These are phyloP conservation scores for Claviceps sp. DNA, from an alignment of 2,329 filamentous ascomycete species.

Conservation along the genomic window DNA sequence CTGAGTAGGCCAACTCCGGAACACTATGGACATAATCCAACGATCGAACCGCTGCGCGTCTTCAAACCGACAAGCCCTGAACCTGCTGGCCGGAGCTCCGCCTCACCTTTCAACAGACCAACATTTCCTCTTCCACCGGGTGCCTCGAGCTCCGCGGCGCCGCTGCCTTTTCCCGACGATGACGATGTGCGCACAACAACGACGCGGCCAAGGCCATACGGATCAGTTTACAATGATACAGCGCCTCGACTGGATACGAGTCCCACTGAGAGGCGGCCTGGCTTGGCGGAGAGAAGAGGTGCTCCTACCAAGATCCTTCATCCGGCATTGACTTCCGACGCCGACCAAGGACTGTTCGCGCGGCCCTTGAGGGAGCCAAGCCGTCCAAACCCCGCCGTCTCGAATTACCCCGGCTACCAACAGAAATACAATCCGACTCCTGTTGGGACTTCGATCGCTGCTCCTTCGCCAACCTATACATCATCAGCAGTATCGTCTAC, in stretches of 20 bases:
- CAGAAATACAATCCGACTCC: conserved; percentile 49
- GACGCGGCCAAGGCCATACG: conserved; percentile 29
- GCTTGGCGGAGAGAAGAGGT: conserved; percentile 68
- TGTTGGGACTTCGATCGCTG: conserved; percentile 20
- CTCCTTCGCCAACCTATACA: conserved; percentile 18
- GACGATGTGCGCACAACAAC: conserved; percentile 32
- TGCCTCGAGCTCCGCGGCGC: conserved; percentile 54
- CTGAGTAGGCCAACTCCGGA: conserved; percentile 43
- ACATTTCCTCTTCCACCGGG: conserved; percentile 53
- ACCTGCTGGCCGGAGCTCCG: conserved; percentile 29
- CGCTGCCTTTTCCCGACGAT: conserved; percentile 61
- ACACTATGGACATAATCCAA: conserved; percentile 54
- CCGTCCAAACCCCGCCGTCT: conserved; percentile 25
- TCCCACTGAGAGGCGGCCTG: conserved; percentile 44
- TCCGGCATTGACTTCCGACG: conserved; percentile 65
- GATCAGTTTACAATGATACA: conserved; percentile 34
- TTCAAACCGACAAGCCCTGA: conserved; percentile 61
- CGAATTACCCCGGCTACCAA: conserved; percentile 36
- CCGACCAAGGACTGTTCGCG: conserved; percentile 69
- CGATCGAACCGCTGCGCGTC: conserved; percentile 72
- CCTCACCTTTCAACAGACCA: conserved; percentile 34
- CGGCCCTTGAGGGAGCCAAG: conserved; percentile 38
- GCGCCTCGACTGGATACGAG: conserved; percentile 41
- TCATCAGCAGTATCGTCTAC: neutral
- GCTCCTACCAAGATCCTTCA: conserved; percentile 72